Conservation (phyloP, 805 yeast species). For the Hyphopichia homilentoma region DNA sequence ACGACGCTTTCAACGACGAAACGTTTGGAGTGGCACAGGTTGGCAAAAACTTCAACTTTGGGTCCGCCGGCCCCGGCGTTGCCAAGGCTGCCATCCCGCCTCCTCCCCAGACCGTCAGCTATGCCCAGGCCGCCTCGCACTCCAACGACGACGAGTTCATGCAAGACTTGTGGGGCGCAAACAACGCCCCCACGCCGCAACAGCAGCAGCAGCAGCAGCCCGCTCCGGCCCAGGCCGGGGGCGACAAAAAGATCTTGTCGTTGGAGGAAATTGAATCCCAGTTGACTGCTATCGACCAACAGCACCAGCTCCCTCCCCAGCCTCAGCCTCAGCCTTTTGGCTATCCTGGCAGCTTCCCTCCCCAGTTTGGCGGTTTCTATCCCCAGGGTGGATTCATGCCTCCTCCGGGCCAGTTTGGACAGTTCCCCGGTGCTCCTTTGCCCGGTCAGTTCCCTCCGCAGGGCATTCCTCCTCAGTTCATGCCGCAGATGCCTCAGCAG, state of each 20-base stretch:
- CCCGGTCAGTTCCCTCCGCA: conserved; percentile 19
- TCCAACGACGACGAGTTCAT: conserved; percentile 41
- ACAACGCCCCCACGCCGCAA: conserved; percentile 27
- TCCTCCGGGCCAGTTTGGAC: conserved; percentile 34
- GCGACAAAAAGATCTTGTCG: conserved; percentile 53
- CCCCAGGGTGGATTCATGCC: conserved; percentile 37
- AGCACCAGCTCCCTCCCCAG: conserved; percentile 10
- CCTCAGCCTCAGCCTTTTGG: conserved; percentile 31
- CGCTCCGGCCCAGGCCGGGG: conserved; percentile 1
- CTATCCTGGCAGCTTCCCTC: conserved; percentile 30
- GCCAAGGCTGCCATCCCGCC: conserved; percentile 7
- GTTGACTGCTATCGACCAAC: conserved; percentile 45
- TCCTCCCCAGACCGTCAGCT: conserved; percentile 27
- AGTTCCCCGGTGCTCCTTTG: conserved; percentile 23
- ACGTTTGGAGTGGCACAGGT: conserved; percentile 57
- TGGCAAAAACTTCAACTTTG: conserved; percentile 2
- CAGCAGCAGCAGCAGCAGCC: conserved; percentile 14
- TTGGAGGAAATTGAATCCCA: conserved; percentile 85
- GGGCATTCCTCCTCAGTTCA: conserved; percentile 7
- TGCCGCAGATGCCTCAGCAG: conserved; percentile 9
- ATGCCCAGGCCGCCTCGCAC: conserved; percentile 37
- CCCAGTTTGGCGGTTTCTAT: conserved; percentile 35
- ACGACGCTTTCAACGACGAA: conserved; percentile 77
- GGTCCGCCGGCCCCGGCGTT: conserved; percentile 5
- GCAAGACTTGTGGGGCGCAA: conserved; percentile 43